phyloP scores from a whole-genome alignment of 2,329 filamentous ascomycete genomes.

The Aureobasidium sp. region DNA sequence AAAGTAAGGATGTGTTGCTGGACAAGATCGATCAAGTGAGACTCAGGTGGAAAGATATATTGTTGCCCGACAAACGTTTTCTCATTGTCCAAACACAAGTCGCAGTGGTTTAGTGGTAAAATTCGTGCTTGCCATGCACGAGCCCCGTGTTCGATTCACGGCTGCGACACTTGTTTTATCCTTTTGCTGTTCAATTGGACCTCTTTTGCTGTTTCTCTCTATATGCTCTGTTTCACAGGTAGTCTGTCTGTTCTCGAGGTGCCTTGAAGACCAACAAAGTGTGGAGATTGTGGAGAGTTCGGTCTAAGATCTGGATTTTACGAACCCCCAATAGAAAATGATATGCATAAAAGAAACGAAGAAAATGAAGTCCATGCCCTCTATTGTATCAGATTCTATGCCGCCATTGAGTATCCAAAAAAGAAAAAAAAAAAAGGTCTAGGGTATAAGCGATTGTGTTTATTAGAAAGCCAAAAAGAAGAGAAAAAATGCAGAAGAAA shows the following conservation, averaged over 20 bases:
- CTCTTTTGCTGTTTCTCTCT: neutral
- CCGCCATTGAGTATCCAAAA: neutral
- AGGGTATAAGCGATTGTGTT: neutral
- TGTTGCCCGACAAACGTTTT: accelerated
- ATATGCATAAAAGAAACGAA: neutral
- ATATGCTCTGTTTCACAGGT: too few relatives aligned
- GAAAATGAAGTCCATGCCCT: neutral
- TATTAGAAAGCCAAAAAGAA: neutral
- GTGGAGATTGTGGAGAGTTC: neutral
- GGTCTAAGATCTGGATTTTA: neutral
- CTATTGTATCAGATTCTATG: neutral
- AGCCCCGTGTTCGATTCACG: slow-evolving; percentile 16
- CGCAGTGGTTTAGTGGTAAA: slow-evolving; percentile 17
- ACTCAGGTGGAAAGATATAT: neutral
- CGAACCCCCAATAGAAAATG: too few relatives aligned
- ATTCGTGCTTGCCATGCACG: slow-evolving; percentile 16
- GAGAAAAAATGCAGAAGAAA: too few relatives aligned
- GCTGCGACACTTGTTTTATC: slow-evolving; percentile 7
- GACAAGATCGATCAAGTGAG: neutral
- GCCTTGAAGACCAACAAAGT: neutral
- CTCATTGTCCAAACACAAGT: neutral
- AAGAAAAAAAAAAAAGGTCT: neutral
- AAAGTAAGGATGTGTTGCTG: neutral
- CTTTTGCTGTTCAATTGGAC: neutral
- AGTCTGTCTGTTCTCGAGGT: neutral